phyloP scores from a whole-genome alignment of 208 protist species.

The Herpetomonas muscarum region DNA sequence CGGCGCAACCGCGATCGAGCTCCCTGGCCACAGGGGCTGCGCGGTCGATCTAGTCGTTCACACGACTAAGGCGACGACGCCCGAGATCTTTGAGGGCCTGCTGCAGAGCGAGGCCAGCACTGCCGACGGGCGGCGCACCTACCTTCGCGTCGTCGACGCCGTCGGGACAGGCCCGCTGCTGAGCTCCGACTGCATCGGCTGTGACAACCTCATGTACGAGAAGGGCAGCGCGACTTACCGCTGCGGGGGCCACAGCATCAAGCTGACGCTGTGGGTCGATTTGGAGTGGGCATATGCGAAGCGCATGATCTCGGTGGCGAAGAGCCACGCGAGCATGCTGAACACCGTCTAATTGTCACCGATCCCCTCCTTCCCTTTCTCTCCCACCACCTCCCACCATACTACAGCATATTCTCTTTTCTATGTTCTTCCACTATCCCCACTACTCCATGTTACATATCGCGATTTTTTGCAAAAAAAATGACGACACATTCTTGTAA shows the following conservation, averaged over 20 bases:
- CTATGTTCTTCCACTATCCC: too few species aligned
- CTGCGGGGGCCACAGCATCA: slow-evolving; percentile 24
- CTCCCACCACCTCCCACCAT: too few species aligned
- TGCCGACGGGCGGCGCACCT: too few species aligned
- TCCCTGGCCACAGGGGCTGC: slow-evolving; percentile 96
- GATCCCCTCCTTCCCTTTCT: too few species aligned
- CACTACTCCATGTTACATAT: too few species aligned
- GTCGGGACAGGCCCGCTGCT: slow-evolving; percentile 36
- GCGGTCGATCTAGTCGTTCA: slow-evolving; percentile 95
- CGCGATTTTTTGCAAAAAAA: too few species aligned
- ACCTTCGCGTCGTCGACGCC: too few species aligned
- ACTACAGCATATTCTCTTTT: too few species aligned
- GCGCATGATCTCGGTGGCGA: slow-evolving; percentile 7
- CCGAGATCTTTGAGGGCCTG: slow-evolving; percentile 90
- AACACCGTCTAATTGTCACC: too few species aligned
- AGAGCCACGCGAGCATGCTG: slow-evolving; percentile 5
- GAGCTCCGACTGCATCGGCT: slow-evolving; percentile 37
- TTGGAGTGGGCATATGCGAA: slow-evolving; percentile 26
- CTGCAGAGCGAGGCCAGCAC: too few species aligned
- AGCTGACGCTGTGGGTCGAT: slow-evolving; percentile 61
- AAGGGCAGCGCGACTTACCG: slow-evolving; percentile 17
- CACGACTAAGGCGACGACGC: slow-evolving; percentile 82
- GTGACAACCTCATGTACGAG: slow-evolving; percentile 38
- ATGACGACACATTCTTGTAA: too few species aligned
- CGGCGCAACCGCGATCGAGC: slow-evolving; percentile 95